Evolutionary conservation across 192 early-diverging fungal species (phyloP).

Genomic region (Dissophora ornata): DNA sequence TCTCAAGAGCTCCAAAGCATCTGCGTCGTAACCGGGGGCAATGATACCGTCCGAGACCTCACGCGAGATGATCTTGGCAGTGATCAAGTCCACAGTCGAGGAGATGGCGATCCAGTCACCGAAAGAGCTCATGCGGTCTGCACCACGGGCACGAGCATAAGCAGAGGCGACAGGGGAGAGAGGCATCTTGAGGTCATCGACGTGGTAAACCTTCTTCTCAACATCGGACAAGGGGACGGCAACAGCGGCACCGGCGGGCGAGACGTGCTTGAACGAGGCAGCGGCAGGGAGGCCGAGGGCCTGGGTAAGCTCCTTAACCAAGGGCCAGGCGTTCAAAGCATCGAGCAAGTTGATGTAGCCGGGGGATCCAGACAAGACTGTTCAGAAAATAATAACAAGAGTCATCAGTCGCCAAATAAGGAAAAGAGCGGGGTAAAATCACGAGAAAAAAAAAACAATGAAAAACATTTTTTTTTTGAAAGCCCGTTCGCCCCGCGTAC

Average conservation of each 20-base stretch:
- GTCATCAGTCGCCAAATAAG: conserved; percentile 24
- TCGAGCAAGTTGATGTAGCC: conserved; percentile 99
- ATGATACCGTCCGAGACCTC: conserved; percentile 99
- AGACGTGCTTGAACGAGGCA: conserved; percentile 99
- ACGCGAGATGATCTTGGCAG: conserved; percentile 94
- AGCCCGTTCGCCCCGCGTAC: conserved; percentile 22
- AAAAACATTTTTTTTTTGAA: conserved; percentile 31
- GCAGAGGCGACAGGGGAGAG: conserved; percentile 90
- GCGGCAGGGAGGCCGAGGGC: conserved; percentile 93
- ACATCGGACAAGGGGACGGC: conserved; percentile 80
- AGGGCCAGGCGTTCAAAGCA: conserved; percentile 95
- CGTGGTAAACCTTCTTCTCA: conserved; percentile 92
- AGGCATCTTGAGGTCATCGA: conserved; percentile 81
- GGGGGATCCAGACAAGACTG: conserved; percentile 91
- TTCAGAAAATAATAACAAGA: background rate
- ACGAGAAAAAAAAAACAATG: conserved; percentile 10
- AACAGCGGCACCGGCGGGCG: conserved; percentile 97
- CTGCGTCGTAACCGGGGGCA: conserved; percentile 88
- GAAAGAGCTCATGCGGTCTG: conserved; percentile 99
- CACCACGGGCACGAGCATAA: conserved; percentile 97
- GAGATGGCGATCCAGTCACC: conserved; percentile 98
- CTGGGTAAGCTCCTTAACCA: conserved; percentile 94
- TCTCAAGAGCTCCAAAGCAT: conserved; percentile 88
- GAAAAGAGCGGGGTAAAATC: conserved; percentile 52
- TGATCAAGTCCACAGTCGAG: conserved; percentile 88